phyloP scores from a whole-genome alignment of 164 flowering plant species.

The Brasenia schreberi region DNA sequence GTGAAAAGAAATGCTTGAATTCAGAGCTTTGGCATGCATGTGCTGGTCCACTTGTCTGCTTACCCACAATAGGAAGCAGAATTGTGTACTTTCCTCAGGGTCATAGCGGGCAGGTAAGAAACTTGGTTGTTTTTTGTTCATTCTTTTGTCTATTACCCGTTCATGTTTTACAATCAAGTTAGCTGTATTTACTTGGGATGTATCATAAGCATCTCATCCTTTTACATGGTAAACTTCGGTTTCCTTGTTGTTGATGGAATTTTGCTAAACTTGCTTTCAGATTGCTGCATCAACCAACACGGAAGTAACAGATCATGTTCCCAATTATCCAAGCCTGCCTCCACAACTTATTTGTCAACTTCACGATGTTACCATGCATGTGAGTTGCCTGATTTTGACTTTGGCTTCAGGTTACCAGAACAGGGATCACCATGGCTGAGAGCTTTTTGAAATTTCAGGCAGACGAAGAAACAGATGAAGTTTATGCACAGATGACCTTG shows the following conservation, averaged over 20 bases:
- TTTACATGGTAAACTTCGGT: background rate
- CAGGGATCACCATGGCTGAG: background rate
- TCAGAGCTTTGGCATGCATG: conserved; percentile 97
- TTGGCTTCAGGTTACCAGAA: background rate
- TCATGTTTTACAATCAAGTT: background rate
- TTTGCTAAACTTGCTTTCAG: conserved; percentile 17
- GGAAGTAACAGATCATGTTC: conserved; percentile 72
- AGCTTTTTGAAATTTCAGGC: conserved; percentile 42
- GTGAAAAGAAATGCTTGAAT: conserved; percentile 73
- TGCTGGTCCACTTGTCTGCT: conserved; percentile 81
- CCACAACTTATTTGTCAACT: conserved; percentile 80
- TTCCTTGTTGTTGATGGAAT: background rate
- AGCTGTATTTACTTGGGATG: too few species aligned
- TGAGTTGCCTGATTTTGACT: conserved; percentile 17
- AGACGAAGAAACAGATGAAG: conserved; percentile 87
- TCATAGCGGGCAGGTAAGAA: conserved; percentile 71
- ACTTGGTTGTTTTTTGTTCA: background rate
- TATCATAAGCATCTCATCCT: too few species aligned
- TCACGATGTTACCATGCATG: conserved; percentile 89
- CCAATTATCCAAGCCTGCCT: conserved; percentile 77
- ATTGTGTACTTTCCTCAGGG: conserved; percentile 92
- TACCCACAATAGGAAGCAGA: conserved; percentile 59
- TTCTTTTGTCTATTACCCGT: background rate
- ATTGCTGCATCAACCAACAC: conserved; percentile 78
- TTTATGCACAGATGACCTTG: conserved; percentile 83